A percentile compares a stretch with the other conserved stretches of the same genome.
These are phyloP conservation scores for Hemerocallis citrina DNA, from an alignment of 106 monocot species.

Conservation along the genomic window DNA sequence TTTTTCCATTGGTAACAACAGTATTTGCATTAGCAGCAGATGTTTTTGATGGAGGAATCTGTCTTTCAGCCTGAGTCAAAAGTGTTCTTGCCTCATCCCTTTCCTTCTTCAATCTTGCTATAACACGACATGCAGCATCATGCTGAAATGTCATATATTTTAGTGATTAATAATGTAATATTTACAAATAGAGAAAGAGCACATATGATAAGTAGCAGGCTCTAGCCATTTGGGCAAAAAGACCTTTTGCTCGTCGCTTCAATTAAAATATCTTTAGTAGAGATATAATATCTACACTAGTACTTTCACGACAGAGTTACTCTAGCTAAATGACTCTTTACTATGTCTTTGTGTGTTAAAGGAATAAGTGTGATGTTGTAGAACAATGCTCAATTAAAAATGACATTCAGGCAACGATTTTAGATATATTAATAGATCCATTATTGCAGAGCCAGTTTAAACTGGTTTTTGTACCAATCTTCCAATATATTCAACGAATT, in stretches of 20 bases:
- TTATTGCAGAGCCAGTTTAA: too few species aligned
- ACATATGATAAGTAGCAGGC: not conserved
- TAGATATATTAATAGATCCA: too few species aligned
- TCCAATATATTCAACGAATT: too few species aligned
- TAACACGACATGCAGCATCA: constrained; percentile 98
- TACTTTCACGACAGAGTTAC: not conserved
- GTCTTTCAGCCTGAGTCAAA: constrained; percentile 83
- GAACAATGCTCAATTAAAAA: too few species aligned
- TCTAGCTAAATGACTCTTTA: not conserved
- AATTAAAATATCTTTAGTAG: too few species aligned
- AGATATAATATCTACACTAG: not conserved
- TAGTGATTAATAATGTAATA: not conserved
- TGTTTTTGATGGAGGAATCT: constrained; percentile 39
- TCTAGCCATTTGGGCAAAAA: not conserved
- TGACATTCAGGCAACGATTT: too few species aligned
- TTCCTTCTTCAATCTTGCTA: constrained; percentile 92
- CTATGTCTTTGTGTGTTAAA: not conserved
- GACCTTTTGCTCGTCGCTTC: too few species aligned
- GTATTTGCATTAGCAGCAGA: constrained; percentile 17
- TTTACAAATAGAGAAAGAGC: not conserved
- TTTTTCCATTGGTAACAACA: constrained; percentile 14
- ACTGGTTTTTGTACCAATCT: too few species aligned
- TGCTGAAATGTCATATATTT: constrained; percentile 31
- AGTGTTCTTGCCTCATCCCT: constrained; percentile 83
- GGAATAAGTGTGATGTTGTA: too few species aligned